These are phyloP conservation scores for Stellera chamaejasme DNA, from an alignment of 345 rosid genomes.

Conservation along the genomic window DNA sequence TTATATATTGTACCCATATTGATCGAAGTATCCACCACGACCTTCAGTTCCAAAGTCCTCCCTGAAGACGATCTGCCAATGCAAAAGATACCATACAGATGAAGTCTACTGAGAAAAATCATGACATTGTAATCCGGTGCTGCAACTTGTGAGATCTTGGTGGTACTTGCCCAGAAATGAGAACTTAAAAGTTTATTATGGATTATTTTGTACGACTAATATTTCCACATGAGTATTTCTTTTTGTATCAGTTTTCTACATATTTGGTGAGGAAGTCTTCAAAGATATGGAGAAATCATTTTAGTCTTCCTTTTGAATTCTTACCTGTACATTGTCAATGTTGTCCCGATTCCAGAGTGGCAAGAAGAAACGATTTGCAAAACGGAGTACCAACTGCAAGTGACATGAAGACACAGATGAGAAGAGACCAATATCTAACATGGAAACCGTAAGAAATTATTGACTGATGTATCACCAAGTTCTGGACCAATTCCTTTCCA, in stretches of 20 bases:
- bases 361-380: conserved; percentile 89
- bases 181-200: no score
- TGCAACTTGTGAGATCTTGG: no score
- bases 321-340: conserved; percentile 92
- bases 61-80: conserved; percentile 82
- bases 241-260: no score
- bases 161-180: no score
- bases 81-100: conserved; percentile 10
- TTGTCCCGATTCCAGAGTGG: conserved; percentile 99
- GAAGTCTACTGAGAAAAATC: not conserved
- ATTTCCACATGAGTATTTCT: no score
- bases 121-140: not conserved
- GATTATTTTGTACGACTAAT: no score
- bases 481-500: conserved; percentile 97
- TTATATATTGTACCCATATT: conserved; percentile 67
- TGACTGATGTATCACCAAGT: conserved; percentile 52
- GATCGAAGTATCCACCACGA: conserved; percentile 97
- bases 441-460: conserved; percentile 5
- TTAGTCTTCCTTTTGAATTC: conserved; percentile 8
- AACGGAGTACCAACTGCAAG: conserved; percentile 87
- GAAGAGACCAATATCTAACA: conserved; percentile 8
- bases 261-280: no score
- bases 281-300: no score
- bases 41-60: conserved; percentile 99
- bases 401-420: conserved; percentile 15